A percentile compares a stretch with the other conserved stretches of the same genome.
phyloP scores from a whole-genome alignment of 164 flowering plant genomes.

The Vitis rupestris region DNA sequence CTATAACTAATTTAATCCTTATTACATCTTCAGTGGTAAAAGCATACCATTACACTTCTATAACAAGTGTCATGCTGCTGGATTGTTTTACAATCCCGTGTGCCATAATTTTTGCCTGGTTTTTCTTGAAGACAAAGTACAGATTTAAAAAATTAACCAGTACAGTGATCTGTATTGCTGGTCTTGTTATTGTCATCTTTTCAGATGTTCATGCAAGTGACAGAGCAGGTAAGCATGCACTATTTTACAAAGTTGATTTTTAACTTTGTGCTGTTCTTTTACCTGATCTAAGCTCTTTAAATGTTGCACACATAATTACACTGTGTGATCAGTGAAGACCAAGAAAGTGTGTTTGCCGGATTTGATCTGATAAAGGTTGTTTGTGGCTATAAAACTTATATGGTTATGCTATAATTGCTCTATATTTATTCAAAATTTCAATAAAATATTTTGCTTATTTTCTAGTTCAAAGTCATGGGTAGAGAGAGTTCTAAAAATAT shows the following conservation, averaged over 20 bases:
- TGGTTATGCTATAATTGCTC: too few species aligned
- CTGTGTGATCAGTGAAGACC: too few species aligned
- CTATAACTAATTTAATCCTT: neutral
- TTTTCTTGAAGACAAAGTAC: slow-evolving; percentile 85
- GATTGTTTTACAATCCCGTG: slow-evolving; percentile 92
- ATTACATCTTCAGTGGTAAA: slow-evolving; percentile 69
- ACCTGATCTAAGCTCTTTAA: too few species aligned
- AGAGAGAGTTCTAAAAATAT: too few species aligned
- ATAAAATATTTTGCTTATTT: too few species aligned
- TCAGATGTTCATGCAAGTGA: slow-evolving; percentile 88
- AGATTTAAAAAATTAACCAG: slow-evolving; percentile 61
- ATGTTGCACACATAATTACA: too few species aligned
- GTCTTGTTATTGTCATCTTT: slow-evolving; percentile 77
- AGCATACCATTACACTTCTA: slow-evolving; percentile 94
- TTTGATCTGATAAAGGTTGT: too few species aligned
- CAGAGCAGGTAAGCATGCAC: slow-evolving; percentile 49
- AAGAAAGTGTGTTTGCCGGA: too few species aligned
- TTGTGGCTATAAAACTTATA: too few species aligned
- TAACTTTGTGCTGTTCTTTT: too few species aligned
- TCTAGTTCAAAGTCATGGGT: too few species aligned
- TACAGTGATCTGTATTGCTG: slow-evolving; percentile 74
- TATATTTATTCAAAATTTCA: too few species aligned
- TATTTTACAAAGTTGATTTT: neutral
- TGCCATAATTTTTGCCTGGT: slow-evolving; percentile 80
- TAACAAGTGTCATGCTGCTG: slow-evolving; percentile 81